phyloP scores from a whole-genome alignment of 164 flowering plant species.

The Chimonanthus praecox region DNA sequence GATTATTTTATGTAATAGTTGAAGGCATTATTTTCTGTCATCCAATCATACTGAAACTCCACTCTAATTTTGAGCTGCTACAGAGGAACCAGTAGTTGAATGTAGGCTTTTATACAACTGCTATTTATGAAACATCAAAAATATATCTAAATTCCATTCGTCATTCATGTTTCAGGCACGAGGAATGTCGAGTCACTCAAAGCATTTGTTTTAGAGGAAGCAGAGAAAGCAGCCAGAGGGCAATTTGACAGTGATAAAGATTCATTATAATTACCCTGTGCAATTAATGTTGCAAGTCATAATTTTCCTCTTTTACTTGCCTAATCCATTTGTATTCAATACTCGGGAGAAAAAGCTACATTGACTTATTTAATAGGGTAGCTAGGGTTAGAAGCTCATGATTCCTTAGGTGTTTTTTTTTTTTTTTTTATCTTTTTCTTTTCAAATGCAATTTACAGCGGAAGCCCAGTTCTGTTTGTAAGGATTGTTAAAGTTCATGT shows the following conservation, averaged over 20 bases:
- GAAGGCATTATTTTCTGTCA: too few relatives aligned
- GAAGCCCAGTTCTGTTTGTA: not conserved
- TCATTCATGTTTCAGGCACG: constrained; percentile 37
- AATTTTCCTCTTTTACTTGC: not conserved
- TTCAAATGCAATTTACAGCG: not conserved
- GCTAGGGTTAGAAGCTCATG: not conserved
- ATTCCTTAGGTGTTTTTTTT: not conserved
- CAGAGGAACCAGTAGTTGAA: not conserved
- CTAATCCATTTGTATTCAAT: not conserved
- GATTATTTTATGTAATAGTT: too few relatives aligned
- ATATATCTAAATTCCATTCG: not conserved
- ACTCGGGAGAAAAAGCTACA: too few relatives aligned
- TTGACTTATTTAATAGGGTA: not conserved
- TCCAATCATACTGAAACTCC: too few relatives aligned
- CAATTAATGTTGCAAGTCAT: not conserved
- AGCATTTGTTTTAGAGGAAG: constrained; percentile 70
- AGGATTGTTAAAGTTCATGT: not conserved
- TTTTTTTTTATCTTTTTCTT: too few relatives aligned
- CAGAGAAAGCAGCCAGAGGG: constrained; percentile 67
- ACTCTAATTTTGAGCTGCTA: not conserved
- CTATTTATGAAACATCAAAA: not conserved
- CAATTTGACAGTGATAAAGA: constrained; percentile 50
- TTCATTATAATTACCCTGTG: constrained; percentile 3
- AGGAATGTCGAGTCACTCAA: constrained; percentile 76
- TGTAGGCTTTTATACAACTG: not conserved